These are phyloP conservation scores for Glycyrrhiza uralensis DNA, from an alignment of 306 rosid genomes.

Conservation along the genomic window DNA sequence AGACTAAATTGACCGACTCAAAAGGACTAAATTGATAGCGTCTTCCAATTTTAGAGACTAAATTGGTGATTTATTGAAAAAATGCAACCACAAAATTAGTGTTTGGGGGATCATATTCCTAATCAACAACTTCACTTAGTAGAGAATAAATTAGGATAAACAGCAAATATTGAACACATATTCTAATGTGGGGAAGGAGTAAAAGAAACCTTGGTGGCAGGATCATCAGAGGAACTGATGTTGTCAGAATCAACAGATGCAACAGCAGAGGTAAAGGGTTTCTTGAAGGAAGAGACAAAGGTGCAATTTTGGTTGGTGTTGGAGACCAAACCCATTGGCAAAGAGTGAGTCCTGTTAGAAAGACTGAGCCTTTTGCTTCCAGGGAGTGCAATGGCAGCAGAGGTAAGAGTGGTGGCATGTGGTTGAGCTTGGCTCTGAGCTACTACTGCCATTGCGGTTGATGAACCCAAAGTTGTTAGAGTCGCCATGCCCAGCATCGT, in stretches of 20 bases:
- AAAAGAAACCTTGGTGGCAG: conserved; percentile 47
- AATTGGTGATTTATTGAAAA: no score
- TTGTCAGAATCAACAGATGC: conserved; percentile 75
- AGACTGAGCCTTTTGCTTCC: conserved; percentile 17
- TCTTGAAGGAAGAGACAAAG: conserved; percentile 41
- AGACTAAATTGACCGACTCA: no score
- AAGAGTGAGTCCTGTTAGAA: conserved; percentile 17
- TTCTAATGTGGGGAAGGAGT: background rate
- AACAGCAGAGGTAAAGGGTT: conserved; percentile 52
- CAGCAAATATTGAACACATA: background rate
- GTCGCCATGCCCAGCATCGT: conserved; percentile 42
- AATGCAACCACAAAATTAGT: background rate
- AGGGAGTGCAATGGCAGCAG: conserved; percentile 3
- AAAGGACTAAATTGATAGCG: no score
- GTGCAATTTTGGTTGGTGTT: conserved; percentile 24
- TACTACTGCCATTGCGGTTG: conserved; percentile 35
- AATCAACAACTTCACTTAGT: background rate
- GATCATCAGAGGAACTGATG: conserved; percentile 57
- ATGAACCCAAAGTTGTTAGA: conserved; percentile 44
- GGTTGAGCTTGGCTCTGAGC: conserved; percentile 29
- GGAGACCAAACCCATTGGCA: conserved; percentile 24
- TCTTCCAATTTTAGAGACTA: no score
- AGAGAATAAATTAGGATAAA: background rate
- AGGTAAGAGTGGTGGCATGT: background rate
- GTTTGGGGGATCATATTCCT: background rate